phyloP scores from a whole-genome alignment of 805 yeast species.

The Zygoascus bituminiphila region DNA sequence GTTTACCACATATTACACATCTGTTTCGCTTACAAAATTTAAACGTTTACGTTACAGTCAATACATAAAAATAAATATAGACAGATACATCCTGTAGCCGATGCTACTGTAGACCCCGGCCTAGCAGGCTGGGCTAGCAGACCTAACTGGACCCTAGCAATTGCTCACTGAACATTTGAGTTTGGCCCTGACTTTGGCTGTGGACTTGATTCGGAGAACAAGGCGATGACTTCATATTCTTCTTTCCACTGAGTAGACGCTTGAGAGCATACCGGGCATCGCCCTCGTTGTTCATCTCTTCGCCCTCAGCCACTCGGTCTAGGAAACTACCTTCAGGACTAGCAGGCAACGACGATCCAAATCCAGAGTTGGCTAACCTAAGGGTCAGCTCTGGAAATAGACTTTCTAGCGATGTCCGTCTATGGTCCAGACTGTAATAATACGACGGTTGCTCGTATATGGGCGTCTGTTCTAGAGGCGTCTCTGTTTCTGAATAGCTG shows the following conservation, averaged over 20 bases:
- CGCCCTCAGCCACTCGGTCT: not conserved
- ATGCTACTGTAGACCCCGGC: no score
- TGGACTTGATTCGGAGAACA: not conserved
- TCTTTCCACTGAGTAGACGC: not conserved
- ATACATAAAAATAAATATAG: no score
- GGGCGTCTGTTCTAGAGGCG: not conserved
- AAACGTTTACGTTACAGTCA: no score
- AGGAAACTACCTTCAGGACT: not conserved
- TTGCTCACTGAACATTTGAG: no score
- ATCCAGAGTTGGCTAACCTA: not conserved
- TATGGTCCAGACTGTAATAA: not conserved
- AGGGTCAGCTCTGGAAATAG: conserved; percentile 15
- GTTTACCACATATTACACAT: no score
- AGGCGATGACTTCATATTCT: not conserved
- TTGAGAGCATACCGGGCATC: not conserved
- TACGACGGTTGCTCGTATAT: not conserved
- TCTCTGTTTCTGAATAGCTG: not conserved
- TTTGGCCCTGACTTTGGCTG: no score
- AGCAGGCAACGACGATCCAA: not conserved
- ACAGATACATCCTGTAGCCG: no score
- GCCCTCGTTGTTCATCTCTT: not conserved
- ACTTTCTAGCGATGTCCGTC: conserved; percentile 15
- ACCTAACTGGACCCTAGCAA: no score
- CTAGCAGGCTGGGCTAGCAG: no score
- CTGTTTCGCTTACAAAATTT: no score